A percentile compares a stretch with the other conserved stretches of the same genome.
These are phyloP conservation scores for Tubosaeta brunneosetosa DNA, from an alignment of 768 basidiomycete genomes.

Conservation along the genomic window DNA sequence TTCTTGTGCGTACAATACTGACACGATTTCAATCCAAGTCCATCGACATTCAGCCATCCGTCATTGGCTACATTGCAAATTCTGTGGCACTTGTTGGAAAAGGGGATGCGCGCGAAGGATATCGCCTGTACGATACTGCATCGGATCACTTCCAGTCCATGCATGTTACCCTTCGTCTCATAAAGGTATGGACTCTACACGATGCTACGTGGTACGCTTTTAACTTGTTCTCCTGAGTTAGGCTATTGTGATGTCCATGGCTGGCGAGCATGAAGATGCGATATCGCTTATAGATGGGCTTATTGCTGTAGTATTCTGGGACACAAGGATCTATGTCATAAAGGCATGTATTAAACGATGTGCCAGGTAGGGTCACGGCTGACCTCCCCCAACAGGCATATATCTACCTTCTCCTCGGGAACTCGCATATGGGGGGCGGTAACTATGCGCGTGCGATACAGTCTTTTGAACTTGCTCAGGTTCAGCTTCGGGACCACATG, in stretches of 20 bases:
- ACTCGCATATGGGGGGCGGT: neutral
- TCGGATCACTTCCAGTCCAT: neutral
- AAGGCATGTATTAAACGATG: neutral
- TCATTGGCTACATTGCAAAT: neutral
- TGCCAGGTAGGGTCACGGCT: neutral
- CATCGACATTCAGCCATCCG: neutral
- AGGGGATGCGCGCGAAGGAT: neutral
- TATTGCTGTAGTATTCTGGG: neutral
- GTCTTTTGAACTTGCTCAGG: neutral
- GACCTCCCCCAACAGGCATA: neutral
- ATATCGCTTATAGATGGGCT: slow-evolving; percentile 3
- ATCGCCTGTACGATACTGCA: neutral
- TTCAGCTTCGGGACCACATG: neutral
- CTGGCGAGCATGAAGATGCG: slow-evolving; percentile 2
- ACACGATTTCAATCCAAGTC: neutral
- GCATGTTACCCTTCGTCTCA: neutral
- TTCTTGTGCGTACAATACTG: neutral
- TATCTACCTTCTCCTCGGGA: neutral
- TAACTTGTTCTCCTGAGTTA: neutral
- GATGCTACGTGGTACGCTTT: neutral
- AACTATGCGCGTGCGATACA: neutral
- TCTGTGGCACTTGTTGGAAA: neutral
- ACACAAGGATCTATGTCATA: neutral
- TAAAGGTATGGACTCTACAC: neutral
- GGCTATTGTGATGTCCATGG: slow-evolving; percentile 6